A percentile compares a stretch with the other conserved stretches of the same genome.
Conservation (phyloP, 2,329 filamentous ascomycete species). For the Penicillium hesseltinei region DNA sequence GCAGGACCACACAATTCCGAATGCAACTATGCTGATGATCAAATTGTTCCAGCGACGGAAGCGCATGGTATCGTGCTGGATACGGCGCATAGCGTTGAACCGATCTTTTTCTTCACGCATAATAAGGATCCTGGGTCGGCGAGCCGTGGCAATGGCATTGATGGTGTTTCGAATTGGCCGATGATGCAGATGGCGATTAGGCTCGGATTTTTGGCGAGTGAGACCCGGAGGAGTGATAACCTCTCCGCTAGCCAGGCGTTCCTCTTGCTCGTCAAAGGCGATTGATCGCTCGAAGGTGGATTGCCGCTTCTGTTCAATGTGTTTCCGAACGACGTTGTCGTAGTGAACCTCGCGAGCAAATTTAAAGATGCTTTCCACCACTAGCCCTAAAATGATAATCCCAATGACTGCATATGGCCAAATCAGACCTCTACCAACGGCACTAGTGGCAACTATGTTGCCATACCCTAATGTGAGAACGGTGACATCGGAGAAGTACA, state of each 20-base stretch:
- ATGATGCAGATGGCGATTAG: slow-evolving; percentile 4
- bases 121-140: slow-evolving; percentile 50
- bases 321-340: slow-evolving; percentile 61
- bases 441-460: slow-evolving; percentile 57
- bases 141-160: slow-evolving; percentile 18
- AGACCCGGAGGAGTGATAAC: neutral
- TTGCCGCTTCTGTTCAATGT: slow-evolving; percentile 55
- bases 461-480: slow-evolving; percentile 62
- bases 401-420: slow-evolving; percentile 82
- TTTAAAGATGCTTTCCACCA: slow-evolving; percentile 75
- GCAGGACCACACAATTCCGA: slow-evolving; percentile 73
- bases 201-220: slow-evolving; percentile 6
- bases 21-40: slow-evolving; percentile 64
- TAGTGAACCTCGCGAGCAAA: slow-evolving; percentile 60
- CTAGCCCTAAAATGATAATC: slow-evolving; percentile 78
- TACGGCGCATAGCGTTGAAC: slow-evolving; percentile 77
- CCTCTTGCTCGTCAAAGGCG: slow-evolving; percentile 31
- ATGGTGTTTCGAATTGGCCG: slow-evolving; percentile 26
- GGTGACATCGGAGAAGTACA: slow-evolving; percentile 76
- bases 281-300: slow-evolving; percentile 56
- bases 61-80: slow-evolving; percentile 64
- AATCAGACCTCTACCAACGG: slow-evolving; percentile 66
- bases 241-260: neutral
- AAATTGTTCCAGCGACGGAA: slow-evolving; percentile 75
- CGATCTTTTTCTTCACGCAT: slow-evolving; percentile 66